Conservation (phyloP, 108 stramenopile genomes). For the Fragilaria crotonensis region DNA sequence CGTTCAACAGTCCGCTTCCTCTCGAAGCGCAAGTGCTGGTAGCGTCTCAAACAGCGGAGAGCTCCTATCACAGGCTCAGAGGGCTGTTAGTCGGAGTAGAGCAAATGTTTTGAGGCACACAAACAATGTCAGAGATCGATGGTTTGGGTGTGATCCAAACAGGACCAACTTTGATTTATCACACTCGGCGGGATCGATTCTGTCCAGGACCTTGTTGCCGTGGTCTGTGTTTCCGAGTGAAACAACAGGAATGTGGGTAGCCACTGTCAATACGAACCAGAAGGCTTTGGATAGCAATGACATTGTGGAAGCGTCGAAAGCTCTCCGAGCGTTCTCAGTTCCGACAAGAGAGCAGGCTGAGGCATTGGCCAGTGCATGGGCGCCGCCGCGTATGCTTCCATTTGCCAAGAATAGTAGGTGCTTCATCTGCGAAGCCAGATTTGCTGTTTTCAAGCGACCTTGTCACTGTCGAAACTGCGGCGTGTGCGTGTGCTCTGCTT, state of each 20-base stretch:
- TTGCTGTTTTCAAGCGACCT: constrained; percentile 37
- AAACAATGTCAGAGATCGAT: constrained; percentile 29
- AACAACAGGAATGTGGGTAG: constrained; percentile 46
- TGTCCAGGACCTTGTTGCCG: constrained; percentile 50
- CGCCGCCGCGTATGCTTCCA: constrained; percentile 44
- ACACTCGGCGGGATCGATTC: constrained; percentile 13
- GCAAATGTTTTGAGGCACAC: too few relatives aligned
- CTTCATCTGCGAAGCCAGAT: constrained; percentile 34
- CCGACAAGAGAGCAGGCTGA: constrained; percentile 35
- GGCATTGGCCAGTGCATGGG: constrained; percentile 31
- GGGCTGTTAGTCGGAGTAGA: too few relatives aligned
- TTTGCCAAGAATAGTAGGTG: constrained; percentile 32
- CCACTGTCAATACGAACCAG: constrained; percentile 50
- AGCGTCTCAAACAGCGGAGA: too few relatives aligned
- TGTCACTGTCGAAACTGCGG: constrained; percentile 67
- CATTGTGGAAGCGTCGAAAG: constrained; percentile 29
- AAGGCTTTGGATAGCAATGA: constrained; percentile 45
- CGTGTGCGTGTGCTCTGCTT: constrained; percentile 40
- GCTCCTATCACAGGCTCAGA: too few relatives aligned
- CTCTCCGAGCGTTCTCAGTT: constrained; percentile 35
- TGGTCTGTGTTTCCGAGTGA: constrained; percentile 62
- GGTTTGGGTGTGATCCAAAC: constrained; percentile 28
- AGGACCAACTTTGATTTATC: constrained; percentile 3
- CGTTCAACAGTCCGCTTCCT: too few relatives aligned
- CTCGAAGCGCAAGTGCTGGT: too few relatives aligned